Percentiles rank a stretch among this genome's conserved stretches.
Evolutionary conservation across 371 early-diverging fungal species (phyloP).

Genomic region (Smittium culicis): DNA sequence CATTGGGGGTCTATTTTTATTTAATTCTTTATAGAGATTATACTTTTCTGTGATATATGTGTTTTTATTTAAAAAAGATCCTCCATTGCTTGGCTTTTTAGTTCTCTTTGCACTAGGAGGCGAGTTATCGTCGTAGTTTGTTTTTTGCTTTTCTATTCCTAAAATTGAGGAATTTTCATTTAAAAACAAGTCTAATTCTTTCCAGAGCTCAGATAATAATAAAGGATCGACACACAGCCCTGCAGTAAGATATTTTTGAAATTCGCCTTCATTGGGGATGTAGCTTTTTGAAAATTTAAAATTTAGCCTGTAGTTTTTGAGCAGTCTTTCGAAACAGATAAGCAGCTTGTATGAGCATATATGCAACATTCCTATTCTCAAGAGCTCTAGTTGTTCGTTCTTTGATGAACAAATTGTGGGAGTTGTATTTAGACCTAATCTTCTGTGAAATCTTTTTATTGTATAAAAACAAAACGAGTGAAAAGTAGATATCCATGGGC

Average conservation of each 20-base stretch:
- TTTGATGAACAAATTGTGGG: constrained; percentile 37
- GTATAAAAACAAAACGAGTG: constrained; percentile 40
- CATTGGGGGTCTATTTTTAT: background rate
- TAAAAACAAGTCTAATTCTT: background rate
- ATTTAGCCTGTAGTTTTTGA: constrained; percentile 4
- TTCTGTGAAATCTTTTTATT: constrained; percentile 22
- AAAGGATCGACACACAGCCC: background rate
- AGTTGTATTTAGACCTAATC: constrained; percentile 23
- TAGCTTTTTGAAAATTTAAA: background rate
- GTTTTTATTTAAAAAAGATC: background rate
- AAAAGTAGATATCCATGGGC: constrained; percentile 36
- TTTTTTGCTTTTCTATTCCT: no score
- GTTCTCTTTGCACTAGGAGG: background rate
- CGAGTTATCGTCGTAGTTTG: background rate
- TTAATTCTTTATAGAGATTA: background rate
- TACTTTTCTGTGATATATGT: background rate
- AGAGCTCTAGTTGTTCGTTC: constrained; percentile 18
- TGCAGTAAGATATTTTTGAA: background rate
- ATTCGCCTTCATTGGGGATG: background rate
- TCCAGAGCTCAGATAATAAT: background rate
- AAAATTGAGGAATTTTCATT: background rate
- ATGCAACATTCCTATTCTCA: constrained; percentile 13
- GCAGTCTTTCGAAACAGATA: constrained; percentile 22
- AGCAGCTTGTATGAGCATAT: constrained; percentile 21
- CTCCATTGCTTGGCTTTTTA: background rate